A percentile compares a stretch with the other conserved stretches of the same genome.
phyloP scores from a whole-genome alignment of 352 stramenopile species.

The Pythium periplocum region DNA sequence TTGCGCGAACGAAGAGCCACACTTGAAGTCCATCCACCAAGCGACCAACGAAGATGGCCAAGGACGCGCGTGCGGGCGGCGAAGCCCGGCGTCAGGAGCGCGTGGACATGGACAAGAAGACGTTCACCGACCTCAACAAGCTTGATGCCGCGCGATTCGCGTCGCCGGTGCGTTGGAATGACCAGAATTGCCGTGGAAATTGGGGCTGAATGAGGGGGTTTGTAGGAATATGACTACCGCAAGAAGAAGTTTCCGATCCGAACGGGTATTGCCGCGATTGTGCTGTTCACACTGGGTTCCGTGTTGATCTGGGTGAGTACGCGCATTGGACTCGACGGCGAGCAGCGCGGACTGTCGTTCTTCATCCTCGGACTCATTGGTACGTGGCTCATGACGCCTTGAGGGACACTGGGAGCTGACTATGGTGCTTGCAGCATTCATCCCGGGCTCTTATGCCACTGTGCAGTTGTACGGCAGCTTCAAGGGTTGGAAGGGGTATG shows the following conservation, averaged over 20 bases:
- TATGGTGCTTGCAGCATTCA: conserved; percentile 47
- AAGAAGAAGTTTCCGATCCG: conserved; percentile 63
- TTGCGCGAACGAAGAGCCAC: conserved; percentile 12
- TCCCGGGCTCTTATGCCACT: conserved; percentile 75
- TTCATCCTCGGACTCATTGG: conserved; percentile 76
- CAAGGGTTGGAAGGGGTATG: conserved; percentile 82
- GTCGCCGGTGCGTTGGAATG: conserved; percentile 20
- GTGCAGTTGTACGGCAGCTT: conserved; percentile 75
- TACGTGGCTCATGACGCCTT: conserved; percentile 12
- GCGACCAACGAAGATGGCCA: conserved; percentile 30
- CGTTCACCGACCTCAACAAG: conserved; percentile 35
- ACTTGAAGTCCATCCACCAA: not conserved
- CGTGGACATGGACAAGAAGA: conserved; percentile 11
- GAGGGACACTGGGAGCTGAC: too few species aligned
- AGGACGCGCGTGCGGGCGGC: conserved; percentile 35
- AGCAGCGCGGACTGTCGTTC: conserved; percentile 70
- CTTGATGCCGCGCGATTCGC: conserved; percentile 20
- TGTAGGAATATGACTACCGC: conserved; percentile 25
- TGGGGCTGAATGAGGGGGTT: not conserved
- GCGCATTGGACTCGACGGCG: conserved; percentile 64
- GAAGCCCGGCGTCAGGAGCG: conserved; percentile 31
- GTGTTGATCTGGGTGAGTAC: conserved; percentile 76
- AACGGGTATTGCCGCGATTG: conserved; percentile 62
- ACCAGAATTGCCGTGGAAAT: not conserved
- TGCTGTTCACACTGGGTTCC: conserved; percentile 67